These are phyloP conservation scores for Sugiyamaella mastotermitis DNA, from an alignment of 805 yeast species.

Conservation along the genomic window DNA sequence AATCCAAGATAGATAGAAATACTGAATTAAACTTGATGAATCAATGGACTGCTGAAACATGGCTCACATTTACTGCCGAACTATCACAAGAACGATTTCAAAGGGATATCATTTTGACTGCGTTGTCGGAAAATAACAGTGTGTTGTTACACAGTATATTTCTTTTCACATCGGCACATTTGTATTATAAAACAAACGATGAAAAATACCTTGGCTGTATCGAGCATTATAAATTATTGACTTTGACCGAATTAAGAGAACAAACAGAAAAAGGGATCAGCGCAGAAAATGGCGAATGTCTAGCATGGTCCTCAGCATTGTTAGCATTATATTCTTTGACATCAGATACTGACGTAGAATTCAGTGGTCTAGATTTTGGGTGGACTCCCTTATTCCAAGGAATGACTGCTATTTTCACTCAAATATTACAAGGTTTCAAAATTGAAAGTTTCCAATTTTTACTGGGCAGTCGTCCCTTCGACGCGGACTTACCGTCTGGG, in stretches of 20 bases:
- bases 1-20: neutral
- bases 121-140: no score
- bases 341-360: conserved; percentile 8
- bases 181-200: neutral
- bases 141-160: conserved; percentile 5
- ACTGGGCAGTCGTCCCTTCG: neutral
- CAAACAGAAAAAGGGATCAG: conserved; percentile 1
- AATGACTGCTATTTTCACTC: conserved; percentile 6
- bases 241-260: conserved; percentile 5
- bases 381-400: conserved; percentile 8
- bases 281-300: neutral
- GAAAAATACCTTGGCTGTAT: neutral
- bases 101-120: conserved; percentile 3
- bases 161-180: conserved; percentile 7
- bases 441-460: neutral
- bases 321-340: conserved; percentile 8
- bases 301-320: conserved; percentile 8
- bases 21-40: conserved; percentile 4
- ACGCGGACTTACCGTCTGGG: conserved; percentile 1
- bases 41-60: conserved; percentile 6
- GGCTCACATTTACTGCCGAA: conserved; percentile 3
- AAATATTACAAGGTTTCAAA: neutral
- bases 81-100: conserved; percentile 3
- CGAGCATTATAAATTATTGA: conserved; percentile 4
- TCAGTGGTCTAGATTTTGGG: conserved; percentile 5